Conservation (phyloP, 768 basidiomycete genomes). For the Panaeolus cyanescens region DNA sequence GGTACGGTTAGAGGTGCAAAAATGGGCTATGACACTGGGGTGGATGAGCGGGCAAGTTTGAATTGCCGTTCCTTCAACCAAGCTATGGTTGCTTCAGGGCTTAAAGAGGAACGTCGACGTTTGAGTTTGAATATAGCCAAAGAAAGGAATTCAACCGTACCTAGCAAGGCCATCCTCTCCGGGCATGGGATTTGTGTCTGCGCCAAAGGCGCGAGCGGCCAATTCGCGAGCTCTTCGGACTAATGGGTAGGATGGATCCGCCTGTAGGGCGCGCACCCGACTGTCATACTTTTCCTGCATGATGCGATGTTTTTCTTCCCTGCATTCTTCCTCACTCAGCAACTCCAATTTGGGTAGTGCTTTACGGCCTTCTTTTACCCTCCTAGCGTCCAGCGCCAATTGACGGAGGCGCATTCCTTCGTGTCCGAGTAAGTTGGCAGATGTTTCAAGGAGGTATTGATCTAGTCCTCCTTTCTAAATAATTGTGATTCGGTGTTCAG, state of each 20-base stretch:
- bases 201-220: constrained; percentile 5
- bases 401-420: constrained; percentile 54
- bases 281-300: neutral
- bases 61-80: constrained; percentile 6
- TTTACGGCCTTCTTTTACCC: constrained; percentile 7
- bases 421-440: constrained; percentile 35
- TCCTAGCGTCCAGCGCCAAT: constrained; percentile 25
- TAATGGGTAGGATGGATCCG: constrained; percentile 2
- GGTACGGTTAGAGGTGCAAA: neutral
- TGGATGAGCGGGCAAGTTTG: neutral
- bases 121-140: neutral
- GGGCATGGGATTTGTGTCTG: neutral
- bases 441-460: constrained; percentile 55
- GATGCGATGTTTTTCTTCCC: neutral
- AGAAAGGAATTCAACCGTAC: neutral
- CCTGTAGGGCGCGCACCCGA: constrained; percentile 1
- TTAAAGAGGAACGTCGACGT: neutral
- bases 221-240: constrained; percentile 3
- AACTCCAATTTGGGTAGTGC: constrained; percentile 8
- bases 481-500: neutral
- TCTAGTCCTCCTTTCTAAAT: constrained; percentile 70
- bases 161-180: constrained; percentile 7
- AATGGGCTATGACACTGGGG: neutral
- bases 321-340: constrained; percentile 3
- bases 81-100: constrained; percentile 10